phyloP scores from a whole-genome alignment of 768 basidiomycete species.

The Lentinula detonsa region DNA sequence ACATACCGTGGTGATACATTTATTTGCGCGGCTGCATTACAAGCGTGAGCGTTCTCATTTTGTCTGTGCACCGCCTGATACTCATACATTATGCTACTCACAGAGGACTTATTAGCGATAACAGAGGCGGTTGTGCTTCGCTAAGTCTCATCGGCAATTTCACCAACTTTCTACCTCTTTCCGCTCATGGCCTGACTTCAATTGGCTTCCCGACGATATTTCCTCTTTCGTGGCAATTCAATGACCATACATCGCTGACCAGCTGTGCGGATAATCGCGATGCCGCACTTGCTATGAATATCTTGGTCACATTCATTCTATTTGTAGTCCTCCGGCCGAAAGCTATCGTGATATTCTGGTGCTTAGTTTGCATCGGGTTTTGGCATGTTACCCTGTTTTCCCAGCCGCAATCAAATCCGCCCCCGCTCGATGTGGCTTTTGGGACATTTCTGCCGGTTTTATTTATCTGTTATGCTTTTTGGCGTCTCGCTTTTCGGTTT shows the following conservation, averaged over 20 bases:
- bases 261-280: constrained; percentile 70
- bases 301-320: constrained; percentile 57
- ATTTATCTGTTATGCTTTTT: constrained; percentile 75
- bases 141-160: constrained; percentile 68
- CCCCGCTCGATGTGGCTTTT: constrained; percentile 67
- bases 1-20: constrained; percentile 86
- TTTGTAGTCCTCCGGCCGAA: constrained; percentile 71
- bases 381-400: constrained; percentile 80
- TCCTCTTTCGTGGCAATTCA: constrained; percentile 63
- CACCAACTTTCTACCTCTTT: constrained; percentile 56
- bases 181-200: constrained; percentile 59
- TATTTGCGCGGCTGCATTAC: constrained; percentile 78
- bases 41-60: constrained; percentile 48
- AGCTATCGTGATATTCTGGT: constrained; percentile 67
- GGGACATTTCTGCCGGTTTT: constrained; percentile 71
- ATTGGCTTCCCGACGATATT: constrained; percentile 72
- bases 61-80: neutral
- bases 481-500: constrained; percentile 71
- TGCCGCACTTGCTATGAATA: constrained; percentile 67
- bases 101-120: constrained; percentile 61
- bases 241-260: constrained; percentile 36
- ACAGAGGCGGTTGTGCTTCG: constrained; percentile 72
- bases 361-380: constrained; percentile 75
- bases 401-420: constrained; percentile 61
- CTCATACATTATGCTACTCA: neutral